A percentile compares a stretch with the other conserved stretches of the same genome.
Evolutionary conservation across 2,329 filamentous ascomycete species (phyloP).

Genomic region (Penicillium janthinellum): DNA sequence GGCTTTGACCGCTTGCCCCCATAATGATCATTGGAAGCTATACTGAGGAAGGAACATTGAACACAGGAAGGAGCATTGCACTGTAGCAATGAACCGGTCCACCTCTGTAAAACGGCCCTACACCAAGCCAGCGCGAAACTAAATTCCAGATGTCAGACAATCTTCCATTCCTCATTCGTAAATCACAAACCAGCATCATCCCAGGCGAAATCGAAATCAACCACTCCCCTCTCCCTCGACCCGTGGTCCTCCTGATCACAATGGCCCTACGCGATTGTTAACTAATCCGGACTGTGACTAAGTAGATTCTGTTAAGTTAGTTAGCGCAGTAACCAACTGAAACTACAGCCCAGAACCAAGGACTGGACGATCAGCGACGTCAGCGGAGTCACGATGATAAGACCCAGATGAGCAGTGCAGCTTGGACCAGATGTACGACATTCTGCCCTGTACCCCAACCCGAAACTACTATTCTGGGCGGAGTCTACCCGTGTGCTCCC

Average conservation of each 20-base stretch:
- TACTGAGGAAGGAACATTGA: neutral
- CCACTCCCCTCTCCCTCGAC: neutral
- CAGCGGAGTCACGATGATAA: constrained; percentile 2
- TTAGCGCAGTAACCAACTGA: neutral
- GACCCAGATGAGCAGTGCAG: constrained; percentile 1
- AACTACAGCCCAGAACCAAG: neutral
- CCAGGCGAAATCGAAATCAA: neutral
- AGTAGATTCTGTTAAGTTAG: neutral
- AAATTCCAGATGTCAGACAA: neutral
- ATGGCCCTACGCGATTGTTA: neutral
- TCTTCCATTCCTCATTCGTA: neutral
- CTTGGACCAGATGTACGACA: constrained; percentile 12
- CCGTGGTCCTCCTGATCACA: neutral
- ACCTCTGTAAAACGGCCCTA: neutral
- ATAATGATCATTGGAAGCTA: neutral
- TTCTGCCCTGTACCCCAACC: constrained; percentile 8
- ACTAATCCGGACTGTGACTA: neutral
- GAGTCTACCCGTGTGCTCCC: neutral
- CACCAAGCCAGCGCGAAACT: neutral
- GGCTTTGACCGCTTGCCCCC: neutral
- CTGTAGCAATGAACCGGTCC: neutral
- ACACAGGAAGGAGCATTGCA: neutral
- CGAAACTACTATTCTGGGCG: neutral
- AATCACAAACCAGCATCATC: neutral
- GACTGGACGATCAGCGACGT: neutral